Evolutionary conservation across 176 grass and related monocot genomes (phyloP).

Genomic region (Luzula sylvatica): DNA sequence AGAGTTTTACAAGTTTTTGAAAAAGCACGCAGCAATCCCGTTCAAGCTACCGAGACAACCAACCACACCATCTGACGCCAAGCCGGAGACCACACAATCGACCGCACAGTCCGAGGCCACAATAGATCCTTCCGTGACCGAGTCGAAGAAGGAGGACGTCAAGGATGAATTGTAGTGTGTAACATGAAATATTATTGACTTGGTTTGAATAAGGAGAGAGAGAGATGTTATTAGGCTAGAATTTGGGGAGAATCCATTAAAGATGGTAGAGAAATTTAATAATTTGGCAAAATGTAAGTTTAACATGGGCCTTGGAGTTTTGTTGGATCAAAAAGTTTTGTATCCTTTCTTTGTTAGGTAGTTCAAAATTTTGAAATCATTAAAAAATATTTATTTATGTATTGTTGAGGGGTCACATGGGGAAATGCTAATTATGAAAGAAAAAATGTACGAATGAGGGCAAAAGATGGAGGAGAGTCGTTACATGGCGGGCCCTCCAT

Average conservation of each 20-base stretch:
- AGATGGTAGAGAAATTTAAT: neutral
- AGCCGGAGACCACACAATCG: neutral
- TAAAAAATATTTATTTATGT: neutral
- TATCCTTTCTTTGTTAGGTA: neutral
- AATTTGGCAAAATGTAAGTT: neutral
- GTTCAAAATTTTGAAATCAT: neutral
- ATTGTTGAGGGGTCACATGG: no score
- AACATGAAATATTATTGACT: neutral
- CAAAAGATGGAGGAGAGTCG: no score
- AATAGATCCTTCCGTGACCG: neutral
- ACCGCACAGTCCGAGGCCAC: neutral
- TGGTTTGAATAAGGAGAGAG: constrained; percentile 11
- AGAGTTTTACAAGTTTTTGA: constrained; percentile 88
- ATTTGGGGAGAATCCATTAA: neutral
- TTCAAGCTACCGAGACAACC: constrained; percentile 67
- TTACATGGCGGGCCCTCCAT: no score
- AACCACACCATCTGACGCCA: constrained; percentile 12
- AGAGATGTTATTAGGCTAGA: constrained; percentile 16
- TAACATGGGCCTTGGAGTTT: neutral
- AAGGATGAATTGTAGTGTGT: constrained; percentile 77
- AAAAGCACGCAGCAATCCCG: constrained; percentile 75
- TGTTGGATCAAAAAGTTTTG: neutral
- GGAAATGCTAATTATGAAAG: no score
- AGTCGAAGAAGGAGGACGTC: constrained; percentile 12
- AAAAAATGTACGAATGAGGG: no score